Conservation (phyloP, 78 protist species). For the Speleostelium caveatum region DNA sequence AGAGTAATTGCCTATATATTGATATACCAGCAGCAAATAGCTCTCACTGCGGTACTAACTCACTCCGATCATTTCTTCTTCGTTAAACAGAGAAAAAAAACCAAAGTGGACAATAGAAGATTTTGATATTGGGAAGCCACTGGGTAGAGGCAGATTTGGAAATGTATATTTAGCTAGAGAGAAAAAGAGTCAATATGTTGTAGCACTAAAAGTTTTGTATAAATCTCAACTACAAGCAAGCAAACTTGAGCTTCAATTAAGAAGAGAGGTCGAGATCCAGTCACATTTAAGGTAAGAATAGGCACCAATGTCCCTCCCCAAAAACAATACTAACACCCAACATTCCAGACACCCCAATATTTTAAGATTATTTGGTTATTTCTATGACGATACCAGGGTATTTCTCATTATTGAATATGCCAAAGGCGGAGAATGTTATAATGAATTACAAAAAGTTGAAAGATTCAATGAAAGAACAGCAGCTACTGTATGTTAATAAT, state of each 20-base stretch:
- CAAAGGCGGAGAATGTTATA: constrained; percentile 96
- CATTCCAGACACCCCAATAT: constrained; percentile 93
- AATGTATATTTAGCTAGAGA: constrained; percentile 96
- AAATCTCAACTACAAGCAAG: constrained; percentile 88
- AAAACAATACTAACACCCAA: no score
- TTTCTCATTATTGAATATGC: constrained; percentile 98
- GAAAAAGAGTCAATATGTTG: constrained; percentile 90
- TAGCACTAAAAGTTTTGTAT: constrained; percentile 97
- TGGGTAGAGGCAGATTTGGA: constrained; percentile 97
- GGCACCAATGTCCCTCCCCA: background rate
- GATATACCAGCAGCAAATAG: no score
- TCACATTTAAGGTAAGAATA: constrained; percentile 81
- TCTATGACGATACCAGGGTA: constrained; percentile 93
- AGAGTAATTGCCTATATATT: constrained; percentile 11
- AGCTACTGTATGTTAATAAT: constrained; percentile 73
- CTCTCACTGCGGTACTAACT: no score
- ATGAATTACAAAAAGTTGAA: constrained; percentile 78
- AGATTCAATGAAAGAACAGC: constrained; percentile 80
- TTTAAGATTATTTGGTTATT: constrained; percentile 96
- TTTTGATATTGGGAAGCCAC: constrained; percentile 92
- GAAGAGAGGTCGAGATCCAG: constrained; percentile 98
- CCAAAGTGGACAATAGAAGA: constrained; percentile 73
- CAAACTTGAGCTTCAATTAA: constrained; percentile 92
- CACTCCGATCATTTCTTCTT: background rate
- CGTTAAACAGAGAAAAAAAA: background rate